A percentile compares a stretch with the other conserved stretches of the same genome.
phyloP scores from a whole-genome alignment of 1,284 basidiomycete genomes.

The Cryptococcus hybrid region DNA sequence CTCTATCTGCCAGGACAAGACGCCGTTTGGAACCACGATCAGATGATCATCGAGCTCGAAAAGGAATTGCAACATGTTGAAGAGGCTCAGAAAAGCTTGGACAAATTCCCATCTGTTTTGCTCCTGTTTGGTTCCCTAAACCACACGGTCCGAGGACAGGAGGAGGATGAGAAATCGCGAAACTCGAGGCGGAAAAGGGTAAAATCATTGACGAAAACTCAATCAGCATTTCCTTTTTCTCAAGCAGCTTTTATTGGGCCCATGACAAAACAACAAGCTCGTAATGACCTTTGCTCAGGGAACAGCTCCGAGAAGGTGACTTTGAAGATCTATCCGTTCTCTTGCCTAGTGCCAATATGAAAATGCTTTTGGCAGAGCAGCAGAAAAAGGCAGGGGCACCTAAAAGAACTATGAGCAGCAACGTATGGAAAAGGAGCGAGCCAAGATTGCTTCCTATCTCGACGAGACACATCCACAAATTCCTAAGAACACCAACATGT shows the following conservation, averaged over 20 bases:
- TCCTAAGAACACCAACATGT: background rate
- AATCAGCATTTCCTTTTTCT: constrained; percentile 28
- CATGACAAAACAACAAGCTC: constrained; percentile 33
- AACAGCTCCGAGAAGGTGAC: constrained; percentile 25
- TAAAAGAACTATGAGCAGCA: constrained; percentile 23
- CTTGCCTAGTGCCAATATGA: constrained; percentile 26
- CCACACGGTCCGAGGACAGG: constrained; percentile 29
- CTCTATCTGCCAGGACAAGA: constrained; percentile 28
- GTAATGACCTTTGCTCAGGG: constrained; percentile 21
- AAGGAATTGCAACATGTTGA: constrained; percentile 26
- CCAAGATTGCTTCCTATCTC: constrained; percentile 21
- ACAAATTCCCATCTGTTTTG: constrained; percentile 26
- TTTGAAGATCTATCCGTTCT: constrained; percentile 25
- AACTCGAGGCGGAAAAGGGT: constrained; percentile 16
- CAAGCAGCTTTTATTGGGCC: constrained; percentile 35
- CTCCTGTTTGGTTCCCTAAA: constrained; percentile 20
- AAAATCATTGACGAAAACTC: constrained; percentile 19
- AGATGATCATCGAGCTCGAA: constrained; percentile 29
- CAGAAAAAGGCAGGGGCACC: constrained; percentile 7
- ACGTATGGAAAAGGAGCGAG: constrained; percentile 32
- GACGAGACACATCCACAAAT: constrained; percentile 2
- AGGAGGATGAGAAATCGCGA: constrained; percentile 20
- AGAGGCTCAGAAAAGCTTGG: constrained; percentile 30
- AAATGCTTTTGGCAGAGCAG: constrained; percentile 12
- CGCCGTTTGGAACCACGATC: constrained; percentile 27